Base-by-base conservation (phyloP, 2,329 filamentous ascomycete species). In the Penicillium sp. region DNA sequence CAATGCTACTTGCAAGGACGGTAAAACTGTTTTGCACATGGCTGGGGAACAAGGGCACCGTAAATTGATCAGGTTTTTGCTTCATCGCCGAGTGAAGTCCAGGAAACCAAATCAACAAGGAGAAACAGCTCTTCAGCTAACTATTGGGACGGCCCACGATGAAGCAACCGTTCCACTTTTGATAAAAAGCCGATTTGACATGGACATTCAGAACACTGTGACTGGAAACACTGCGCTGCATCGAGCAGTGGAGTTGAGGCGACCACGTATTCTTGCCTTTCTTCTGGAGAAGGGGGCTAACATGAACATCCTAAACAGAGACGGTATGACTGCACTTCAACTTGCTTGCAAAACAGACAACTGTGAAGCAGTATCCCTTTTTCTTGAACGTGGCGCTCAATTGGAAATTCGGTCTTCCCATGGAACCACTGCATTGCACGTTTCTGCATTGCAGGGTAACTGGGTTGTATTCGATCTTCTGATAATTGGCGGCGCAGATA, bases 391-490 rank as follows among this genome's bases (percentile, higher is more conserved):
- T 1, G 50, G 67, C 17, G 64, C 69, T 4, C 44, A 67, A 0
- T 49, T 72, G 0, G 70, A 73, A 36, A 44, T 49, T 21, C 66
- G 68, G 4, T 68, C 67, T 8, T 21, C 57, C 1, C 55, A 50
- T 9, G 68, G 69, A 0, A 36, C 58, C 0, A 73, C 67, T 6
- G 70, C 70, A 0, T 49, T 73, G 15, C 71, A 73, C 3, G 15
- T 65, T 1, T 67, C 71, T 25, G 70, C 69, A 0, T 33, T 49
- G 10, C 49, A 59, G 27, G 57, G 59, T 1, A 53, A 73, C 45
- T 72, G 70, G 70, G 52, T 67, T 17, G 68, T 66, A 2, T 71
- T 73, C 53, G 70, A 72, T 17, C 53, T 73, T 9, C 48, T 73
- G 0, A 4, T 73, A 1, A 70, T 65, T 13, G 67, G 63, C 0